Evolutionary conservation across 805 yeast genomes (phyloP).

Genomic region (Wickerhamomyces chaumierensis): DNA sequence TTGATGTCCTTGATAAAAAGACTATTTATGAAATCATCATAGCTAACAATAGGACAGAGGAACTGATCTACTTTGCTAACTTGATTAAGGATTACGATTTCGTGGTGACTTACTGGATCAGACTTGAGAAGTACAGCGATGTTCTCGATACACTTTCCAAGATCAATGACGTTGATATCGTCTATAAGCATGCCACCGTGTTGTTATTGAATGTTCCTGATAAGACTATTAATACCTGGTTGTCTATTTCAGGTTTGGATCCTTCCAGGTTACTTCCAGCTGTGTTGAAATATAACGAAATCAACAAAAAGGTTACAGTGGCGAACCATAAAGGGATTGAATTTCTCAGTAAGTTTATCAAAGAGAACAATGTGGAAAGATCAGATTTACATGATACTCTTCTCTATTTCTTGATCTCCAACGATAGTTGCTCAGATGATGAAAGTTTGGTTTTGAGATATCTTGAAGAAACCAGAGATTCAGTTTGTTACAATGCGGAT

Average conservation of each 20-base stretch:
- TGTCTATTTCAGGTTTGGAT: constrained; percentile 41
- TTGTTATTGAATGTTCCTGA: constrained; percentile 58
- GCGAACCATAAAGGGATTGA: constrained; percentile 53
- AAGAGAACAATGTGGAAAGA: constrained; percentile 19
- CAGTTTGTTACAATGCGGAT: constrained; percentile 51
- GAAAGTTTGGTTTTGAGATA: constrained; percentile 40
- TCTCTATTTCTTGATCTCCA: constrained; percentile 48
- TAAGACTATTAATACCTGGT: constrained; percentile 72
- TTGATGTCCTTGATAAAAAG: constrained; percentile 42
- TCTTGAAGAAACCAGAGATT: constrained; percentile 29
- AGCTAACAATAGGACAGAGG: constrained; percentile 53
- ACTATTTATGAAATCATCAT: constrained; percentile 65
- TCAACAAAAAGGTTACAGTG: constrained; percentile 26
- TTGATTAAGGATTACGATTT: constrained; percentile 56
- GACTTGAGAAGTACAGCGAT: constrained; percentile 60
- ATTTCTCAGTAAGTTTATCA: constrained; percentile 46
- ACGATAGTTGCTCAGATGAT: constrained; percentile 19
- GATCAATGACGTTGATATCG: constrained; percentile 32
- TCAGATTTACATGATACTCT: constrained; percentile 53
- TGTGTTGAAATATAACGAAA: constrained; percentile 53
- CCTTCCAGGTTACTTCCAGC: constrained; percentile 67
- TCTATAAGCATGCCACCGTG: constrained; percentile 61
- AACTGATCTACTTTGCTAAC: constrained; percentile 58
- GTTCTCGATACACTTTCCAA: constrained; percentile 47
- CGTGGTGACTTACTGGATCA: constrained; percentile 60